Evolutionary conservation across 106 monocot species (phyloP).

Genomic region (Dactylorhiza incarnata): DNA sequence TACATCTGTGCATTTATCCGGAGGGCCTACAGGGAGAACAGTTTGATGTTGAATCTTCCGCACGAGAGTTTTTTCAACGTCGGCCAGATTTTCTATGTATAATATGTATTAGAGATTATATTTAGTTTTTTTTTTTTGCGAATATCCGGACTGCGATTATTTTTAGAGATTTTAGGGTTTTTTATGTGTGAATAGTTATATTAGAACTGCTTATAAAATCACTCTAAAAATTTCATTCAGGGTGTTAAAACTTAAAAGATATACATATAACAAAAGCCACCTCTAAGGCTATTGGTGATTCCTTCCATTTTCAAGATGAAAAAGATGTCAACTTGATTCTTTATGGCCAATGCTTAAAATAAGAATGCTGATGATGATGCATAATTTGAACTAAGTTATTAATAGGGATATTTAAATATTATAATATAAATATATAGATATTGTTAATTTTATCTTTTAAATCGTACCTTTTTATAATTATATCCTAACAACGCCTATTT

Average conservation of each 20-base stretch:
- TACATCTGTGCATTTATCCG: constrained; percentile 52
- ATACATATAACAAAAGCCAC: background rate
- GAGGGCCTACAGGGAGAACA: constrained; percentile 53
- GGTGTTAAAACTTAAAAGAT: background rate
- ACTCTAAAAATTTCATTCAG: background rate
- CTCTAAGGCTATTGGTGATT: background rate
- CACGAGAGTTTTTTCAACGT: constrained; percentile 59
- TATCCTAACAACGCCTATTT: too few relatives aligned
- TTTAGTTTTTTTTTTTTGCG: background rate
- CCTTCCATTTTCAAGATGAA: background rate
- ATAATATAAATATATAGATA: too few relatives aligned
- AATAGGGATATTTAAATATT: too few relatives aligned
- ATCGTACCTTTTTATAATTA: too few relatives aligned
- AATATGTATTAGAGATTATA: background rate
- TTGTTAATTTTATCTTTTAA: too few relatives aligned
- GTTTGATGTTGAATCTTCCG: constrained; percentile 52
- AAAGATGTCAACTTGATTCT: background rate
- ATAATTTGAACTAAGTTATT: too few relatives aligned
- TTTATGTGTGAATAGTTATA: too few relatives aligned
- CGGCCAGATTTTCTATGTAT: constrained; percentile 38
- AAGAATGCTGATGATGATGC: too few relatives aligned
- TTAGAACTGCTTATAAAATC: too few relatives aligned
- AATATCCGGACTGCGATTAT: background rate
- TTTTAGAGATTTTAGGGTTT: too few relatives aligned
- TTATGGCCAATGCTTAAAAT: too few relatives aligned